phyloP scores from a whole-genome alignment of 73 alveolate genomes.

The Paraurostyla sp. region DNA sequence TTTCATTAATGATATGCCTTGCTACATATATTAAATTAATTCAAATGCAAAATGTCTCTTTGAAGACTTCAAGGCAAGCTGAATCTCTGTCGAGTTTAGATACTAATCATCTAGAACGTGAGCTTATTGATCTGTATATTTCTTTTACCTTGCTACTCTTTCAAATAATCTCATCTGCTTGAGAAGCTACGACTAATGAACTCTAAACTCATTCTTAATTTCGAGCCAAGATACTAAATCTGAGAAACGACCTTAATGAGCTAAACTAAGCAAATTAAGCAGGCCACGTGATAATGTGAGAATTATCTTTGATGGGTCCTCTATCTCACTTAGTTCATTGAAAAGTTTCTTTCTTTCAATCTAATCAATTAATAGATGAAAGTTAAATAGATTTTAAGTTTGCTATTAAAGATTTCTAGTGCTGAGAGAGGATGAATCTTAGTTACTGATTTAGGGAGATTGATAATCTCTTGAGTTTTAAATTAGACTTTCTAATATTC shows the following conservation, averaged over 20 bases:
- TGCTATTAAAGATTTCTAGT: background rate
- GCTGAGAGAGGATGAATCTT: background rate
- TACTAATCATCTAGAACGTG: background rate
- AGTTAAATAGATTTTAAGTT: background rate
- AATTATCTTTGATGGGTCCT: conserved; percentile 15
- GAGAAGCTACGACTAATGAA: background rate
- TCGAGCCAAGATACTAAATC: conserved; percentile 19
- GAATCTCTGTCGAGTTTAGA: background rate
- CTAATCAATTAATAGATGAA: background rate
- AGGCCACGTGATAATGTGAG: background rate
- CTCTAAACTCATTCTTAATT: conserved; percentile 12
- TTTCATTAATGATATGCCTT: background rate
- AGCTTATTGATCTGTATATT: background rate
- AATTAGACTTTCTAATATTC: too few species aligned
- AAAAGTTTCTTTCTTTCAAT: background rate
- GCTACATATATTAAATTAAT: background rate
- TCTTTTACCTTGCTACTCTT: background rate
- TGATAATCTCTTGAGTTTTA: too few species aligned
- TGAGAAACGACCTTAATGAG: background rate
- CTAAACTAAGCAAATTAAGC: background rate
- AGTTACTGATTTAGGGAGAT: too few species aligned
- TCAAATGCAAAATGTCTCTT: conserved; percentile 44
- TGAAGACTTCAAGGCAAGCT: background rate
- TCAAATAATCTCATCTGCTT: background rate
- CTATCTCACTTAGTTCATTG: background rate